Evolutionary conservation across 805 yeast species (phyloP), one percentile per base, ranked within the genome.

Genomic region (Myxozyma neglecta): DNA sequence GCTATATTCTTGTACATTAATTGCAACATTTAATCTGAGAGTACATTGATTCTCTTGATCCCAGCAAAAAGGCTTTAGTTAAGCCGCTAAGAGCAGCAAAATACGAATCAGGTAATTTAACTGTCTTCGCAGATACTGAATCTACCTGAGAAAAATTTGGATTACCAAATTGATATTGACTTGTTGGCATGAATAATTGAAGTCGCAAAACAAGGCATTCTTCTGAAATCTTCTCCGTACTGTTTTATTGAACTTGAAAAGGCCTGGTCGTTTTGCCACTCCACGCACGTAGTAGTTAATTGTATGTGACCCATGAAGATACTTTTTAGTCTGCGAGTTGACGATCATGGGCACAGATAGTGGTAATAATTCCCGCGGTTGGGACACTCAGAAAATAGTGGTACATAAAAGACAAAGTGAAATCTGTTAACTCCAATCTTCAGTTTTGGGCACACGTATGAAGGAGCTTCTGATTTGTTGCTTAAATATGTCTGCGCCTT

Each of bases 91-190:
- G 50, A 11, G 46, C 57, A 14, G 44, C 60, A 39, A 60, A 56
- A 39, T 60, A 60, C 18, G 56, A 46, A 20, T 60, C 60, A 14
- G 64, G 60, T 34, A 60, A 40, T 16, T 56, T 52, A n/a, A n/a
- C 46, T 32, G 50, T 49, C 34, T 54, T 53, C 11, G 51, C 64
- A 18, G 56, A 34, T 16, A 48, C n/a, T n/a, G 24, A 9, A 13
- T 24, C 24, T 18, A 11, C 11, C 16, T 55, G 45, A 18, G 18
- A 13, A 24, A 16, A n/a, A 37, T 34, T 14, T 2, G 35, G 44
- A 18, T 20, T 4, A 24, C n/a, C 55, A 32, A 10, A 40, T 18
- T 16, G 34, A 5, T 11, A 13, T n/a, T 14, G 18, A 4, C 18
- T n/a, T 20, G 32, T 7, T 13, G 14, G 34, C 11, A 29, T 35